Base-by-base conservation (phyloP, 106 monocot genomes). In the Chionographis japonica region DNA sequence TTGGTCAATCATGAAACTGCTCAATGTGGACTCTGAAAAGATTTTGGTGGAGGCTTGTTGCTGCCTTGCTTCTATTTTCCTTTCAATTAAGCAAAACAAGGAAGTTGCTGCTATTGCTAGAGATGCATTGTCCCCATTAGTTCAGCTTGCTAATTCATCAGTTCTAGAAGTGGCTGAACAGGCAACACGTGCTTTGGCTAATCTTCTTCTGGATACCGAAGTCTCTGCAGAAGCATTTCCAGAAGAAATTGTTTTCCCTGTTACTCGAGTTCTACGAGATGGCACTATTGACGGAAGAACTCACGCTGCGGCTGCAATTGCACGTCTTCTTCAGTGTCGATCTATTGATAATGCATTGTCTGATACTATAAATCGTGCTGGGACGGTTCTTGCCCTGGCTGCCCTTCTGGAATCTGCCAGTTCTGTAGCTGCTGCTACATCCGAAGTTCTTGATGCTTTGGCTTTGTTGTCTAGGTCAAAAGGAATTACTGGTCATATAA, bases 21-120 rank as follows among this genome's bases (percentile, higher is more conserved):
- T 99, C 19, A 80, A 67, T 51, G 66, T 51, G 50, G 90, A 90
- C n/a, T 88, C 90, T 52, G 75, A 83, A 42, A 85, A 83, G 73
- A 75, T 90, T 69, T 37, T 93, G 63, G 67, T 69, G 39, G 87
- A 80, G 72, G 67, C 80, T 60, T 83, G 75, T 19, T 41, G 81
- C 35, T 99, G 98, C 65, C 87, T 93, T 68, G 93, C 98, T 75
- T 76, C 93, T 52, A 90, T 99, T 73, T 99, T 99, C 57, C 87
- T 99, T 59, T 93, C 98, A 62, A 84, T 99, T 35, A 93, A 81
- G 55, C 74, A 90, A 56, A 99, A 93, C 59, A 92, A 75, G 70
- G 98, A 99, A 67, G 81, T 90, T 75, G 85, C 90, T 72, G 68
- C 69, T 70, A 75, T 85, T 71, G 90, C 75, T 18, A 72, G 62